Evolutionary conservation across 2,329 filamentous ascomycete genomes (phyloP).

Genomic region (Allantophomopsis lycopodina): DNA sequence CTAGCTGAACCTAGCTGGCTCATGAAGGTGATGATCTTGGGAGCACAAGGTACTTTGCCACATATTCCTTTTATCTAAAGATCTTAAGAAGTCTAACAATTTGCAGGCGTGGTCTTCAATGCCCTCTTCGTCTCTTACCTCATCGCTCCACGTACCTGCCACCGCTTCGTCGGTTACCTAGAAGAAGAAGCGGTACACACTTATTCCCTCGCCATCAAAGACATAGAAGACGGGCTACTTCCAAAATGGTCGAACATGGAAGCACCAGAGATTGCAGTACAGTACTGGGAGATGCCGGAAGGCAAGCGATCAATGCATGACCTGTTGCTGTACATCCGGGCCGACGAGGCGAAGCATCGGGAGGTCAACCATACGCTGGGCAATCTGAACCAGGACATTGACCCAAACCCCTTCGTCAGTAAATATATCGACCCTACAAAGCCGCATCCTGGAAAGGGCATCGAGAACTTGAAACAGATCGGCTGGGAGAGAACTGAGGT

Average conservation of each 20-base stretch:
- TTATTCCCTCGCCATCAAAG: conserved; percentile 78
- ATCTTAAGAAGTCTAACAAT: too few relatives aligned
- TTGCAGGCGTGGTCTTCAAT: conserved; percentile 75
- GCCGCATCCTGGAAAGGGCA: conserved; percentile 57
- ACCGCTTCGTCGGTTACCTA: conserved; percentile 92
- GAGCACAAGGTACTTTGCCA: conserved; percentile 48
- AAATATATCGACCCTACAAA: conserved; percentile 57
- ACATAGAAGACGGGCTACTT: conserved; percentile 73
- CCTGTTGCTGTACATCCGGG: conserved; percentile 74
- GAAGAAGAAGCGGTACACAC: conserved; percentile 96
- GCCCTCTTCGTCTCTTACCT: conserved; percentile 82
- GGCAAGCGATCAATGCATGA: conserved; percentile 72
- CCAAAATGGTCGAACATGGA: conserved; percentile 68
- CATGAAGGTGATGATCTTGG: conserved; percentile 86
- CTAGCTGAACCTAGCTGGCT: conserved; percentile 69
- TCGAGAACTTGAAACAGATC: conserved; percentile 43
- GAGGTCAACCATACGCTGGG: conserved; percentile 93
- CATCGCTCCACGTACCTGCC: conserved; percentile 71
- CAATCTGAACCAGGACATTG: conserved; percentile 71
- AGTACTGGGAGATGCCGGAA: conserved; percentile 93
- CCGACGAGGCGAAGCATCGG: conserved; percentile 80
- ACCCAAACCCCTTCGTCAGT: conserved; percentile 87
- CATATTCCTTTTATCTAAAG: too few relatives aligned
- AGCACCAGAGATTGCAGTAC: conserved; percentile 78
- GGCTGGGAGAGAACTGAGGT: conserved; percentile 82